phyloP scores from a whole-genome alignment of 1,139 yeast species.

The Kodamaea alishanica region DNA sequence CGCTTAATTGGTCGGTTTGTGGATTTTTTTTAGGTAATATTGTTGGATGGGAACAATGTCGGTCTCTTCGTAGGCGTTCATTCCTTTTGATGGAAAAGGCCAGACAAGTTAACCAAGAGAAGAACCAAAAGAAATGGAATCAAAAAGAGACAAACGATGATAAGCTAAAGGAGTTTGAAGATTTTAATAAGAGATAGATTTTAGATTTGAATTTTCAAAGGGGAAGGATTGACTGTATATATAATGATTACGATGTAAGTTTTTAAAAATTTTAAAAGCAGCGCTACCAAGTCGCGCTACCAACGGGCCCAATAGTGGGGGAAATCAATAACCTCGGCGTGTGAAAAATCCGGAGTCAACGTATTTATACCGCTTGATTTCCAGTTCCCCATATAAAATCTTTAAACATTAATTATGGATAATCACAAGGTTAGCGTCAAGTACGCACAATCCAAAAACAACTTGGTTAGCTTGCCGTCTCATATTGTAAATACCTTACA shows the following conservation, averaged over 20 bases:
- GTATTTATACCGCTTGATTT: too few relatives aligned
- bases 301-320: too few relatives aligned
- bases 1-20: slow-evolving; percentile 80
- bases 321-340: not conserved
- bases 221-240: too few relatives aligned
- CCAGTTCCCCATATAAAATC: not conserved
- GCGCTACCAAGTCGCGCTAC: too few relatives aligned
- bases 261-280: too few relatives aligned
- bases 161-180: slow-evolving; percentile 27
- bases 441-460: slow-evolving; percentile 42
- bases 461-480: slow-evolving; percentile 59
- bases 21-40: slow-evolving; percentile 78
- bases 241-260: not conserved
- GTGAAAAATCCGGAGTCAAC: slow-evolving; percentile 8
- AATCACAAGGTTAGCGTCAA: slow-evolving; percentile 31
- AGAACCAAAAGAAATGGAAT: slow-evolving; percentile 25
- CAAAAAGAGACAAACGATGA: slow-evolving; percentile 17
- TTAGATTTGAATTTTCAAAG: not conserved
- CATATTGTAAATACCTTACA: slow-evolving; percentile 46
- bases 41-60: slow-evolving; percentile 91
- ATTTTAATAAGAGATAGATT: slow-evolving; percentile 13
- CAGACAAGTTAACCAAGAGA: slow-evolving; percentile 46
- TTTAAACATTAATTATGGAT: slow-evolving; percentile 27
- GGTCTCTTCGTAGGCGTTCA: slow-evolving; percentile 63
- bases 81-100: slow-evolving; percentile 62